phyloP scores from a whole-genome alignment of 345 rosid species.

The Kernera saxatilis region DNA sequence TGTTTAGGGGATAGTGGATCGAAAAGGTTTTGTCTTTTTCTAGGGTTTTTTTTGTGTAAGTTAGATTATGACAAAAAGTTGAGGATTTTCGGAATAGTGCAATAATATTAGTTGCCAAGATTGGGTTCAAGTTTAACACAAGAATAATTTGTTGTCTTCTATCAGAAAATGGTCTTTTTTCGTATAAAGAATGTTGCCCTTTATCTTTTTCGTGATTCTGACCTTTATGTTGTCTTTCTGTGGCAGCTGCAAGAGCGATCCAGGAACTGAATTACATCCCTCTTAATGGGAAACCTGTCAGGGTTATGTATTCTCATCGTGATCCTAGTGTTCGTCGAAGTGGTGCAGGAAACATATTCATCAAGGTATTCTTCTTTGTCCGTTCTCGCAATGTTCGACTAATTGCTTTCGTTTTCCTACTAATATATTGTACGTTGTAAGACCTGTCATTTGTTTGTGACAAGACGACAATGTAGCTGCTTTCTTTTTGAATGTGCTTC shows the following conservation, averaged over 20 bases:
- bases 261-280: constrained; percentile 72
- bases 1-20: background rate
- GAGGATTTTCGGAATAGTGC: background rate
- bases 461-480: background rate
- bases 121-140: background rate
- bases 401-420: background rate
- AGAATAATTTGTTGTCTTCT: background rate
- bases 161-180: background rate
- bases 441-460: background rate
- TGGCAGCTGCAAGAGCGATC: constrained; percentile 81
- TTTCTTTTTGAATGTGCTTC: background rate
- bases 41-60: background rate
- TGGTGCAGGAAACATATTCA: constrained; percentile 94
- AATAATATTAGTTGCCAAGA: background rate
- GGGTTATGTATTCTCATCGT: constrained; percentile 86
- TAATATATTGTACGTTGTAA: background rate
- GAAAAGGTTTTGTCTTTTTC: background rate
- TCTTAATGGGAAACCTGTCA: constrained; percentile 66
- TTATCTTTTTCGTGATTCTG: background rate
- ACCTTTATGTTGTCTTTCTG: background rate
- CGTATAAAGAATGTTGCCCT: background rate
- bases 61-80: background rate
- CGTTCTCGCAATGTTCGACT: background rate
- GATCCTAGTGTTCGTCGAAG: constrained; percentile 73
- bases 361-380: constrained; percentile 47